Conservation (phyloP, 345 rosid genomes). For the Citrus hindsii region DNA sequence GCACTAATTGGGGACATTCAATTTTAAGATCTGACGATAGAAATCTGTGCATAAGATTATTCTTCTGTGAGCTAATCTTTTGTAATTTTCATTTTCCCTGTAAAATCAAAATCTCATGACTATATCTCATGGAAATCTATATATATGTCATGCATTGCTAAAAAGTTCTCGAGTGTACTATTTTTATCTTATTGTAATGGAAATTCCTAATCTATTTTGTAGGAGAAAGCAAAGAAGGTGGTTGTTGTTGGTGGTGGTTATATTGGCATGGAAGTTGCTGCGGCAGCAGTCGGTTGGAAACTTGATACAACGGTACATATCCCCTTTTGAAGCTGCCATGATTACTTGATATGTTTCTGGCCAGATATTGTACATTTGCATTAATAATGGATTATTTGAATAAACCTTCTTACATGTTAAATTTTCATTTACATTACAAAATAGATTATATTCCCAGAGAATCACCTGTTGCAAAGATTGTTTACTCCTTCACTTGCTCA, state of each 20-base stretch:
- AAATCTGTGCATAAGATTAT: not conserved
- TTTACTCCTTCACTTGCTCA: constrained; percentile 91
- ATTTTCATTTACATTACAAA: constrained; percentile 14
- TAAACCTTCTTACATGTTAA: constrained; percentile 1
- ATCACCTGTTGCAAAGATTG: constrained; percentile 81
- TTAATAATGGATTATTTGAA: not conserved
- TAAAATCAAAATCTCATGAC: not conserved
- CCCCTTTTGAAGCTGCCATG: not conserved
- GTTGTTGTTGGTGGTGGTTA: constrained; percentile 96
- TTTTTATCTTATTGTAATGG: constrained; percentile 3
- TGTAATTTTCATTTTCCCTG: not conserved
- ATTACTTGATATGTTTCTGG: not conserved
- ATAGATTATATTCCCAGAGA: constrained; percentile 81
- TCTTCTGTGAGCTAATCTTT: not conserved
- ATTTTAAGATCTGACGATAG: not conserved
- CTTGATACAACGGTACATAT: constrained; percentile 74
- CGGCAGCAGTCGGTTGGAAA: constrained; percentile 93
- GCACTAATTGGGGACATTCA: not conserved
- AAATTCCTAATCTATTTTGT: constrained; percentile 8
- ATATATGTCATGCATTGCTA: not conserved
- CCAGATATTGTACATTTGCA: not conserved
- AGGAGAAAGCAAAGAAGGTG: constrained; percentile 78
- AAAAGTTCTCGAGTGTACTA: not conserved
- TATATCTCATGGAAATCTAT: not conserved
- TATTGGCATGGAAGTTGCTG: constrained; percentile 99